These are phyloP conservation scores for Eucalyptus sp. DNA, from an alignment of 345 rosid genomes.

Conservation along the genomic window DNA sequence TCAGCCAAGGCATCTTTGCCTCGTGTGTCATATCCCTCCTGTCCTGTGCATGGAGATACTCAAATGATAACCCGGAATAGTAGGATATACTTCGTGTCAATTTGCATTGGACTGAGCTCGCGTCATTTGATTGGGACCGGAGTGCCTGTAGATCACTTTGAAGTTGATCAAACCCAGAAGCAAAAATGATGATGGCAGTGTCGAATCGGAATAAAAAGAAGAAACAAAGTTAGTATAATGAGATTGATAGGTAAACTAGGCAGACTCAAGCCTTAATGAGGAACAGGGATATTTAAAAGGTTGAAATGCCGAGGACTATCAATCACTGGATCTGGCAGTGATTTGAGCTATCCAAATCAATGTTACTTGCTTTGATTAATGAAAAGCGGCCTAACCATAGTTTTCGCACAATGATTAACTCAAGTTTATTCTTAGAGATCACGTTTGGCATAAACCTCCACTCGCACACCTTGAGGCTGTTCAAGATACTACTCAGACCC, in stretches of 20 bases:
- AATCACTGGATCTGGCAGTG: neutral
- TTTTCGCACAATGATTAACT: neutral
- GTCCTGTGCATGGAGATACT: neutral
- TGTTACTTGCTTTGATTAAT: neutral
- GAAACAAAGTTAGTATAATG: neutral
- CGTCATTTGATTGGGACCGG: neutral
- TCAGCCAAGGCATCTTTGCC: neutral
- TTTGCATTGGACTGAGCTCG: neutral
- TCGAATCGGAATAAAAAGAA: neutral
- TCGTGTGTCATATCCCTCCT: neutral
- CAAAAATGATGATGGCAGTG: neutral
- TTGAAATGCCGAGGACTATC: neutral
- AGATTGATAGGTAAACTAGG: neutral
- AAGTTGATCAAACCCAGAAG: neutral
- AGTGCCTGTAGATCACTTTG: neutral
- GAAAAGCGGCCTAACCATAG: neutral
- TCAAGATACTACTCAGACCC: neutral
- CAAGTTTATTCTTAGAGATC: neutral
- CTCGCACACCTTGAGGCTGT: neutral
- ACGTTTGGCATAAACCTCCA: neutral
- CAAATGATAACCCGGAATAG: neutral
- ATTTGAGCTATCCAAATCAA: neutral
- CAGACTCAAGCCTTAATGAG: neutral
- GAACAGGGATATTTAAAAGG: neutral
- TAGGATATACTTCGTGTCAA: neutral